Base-by-base conservation (phyloP, 169 alveolate genomes). In the Cryptosporidium viatorum region DNA sequence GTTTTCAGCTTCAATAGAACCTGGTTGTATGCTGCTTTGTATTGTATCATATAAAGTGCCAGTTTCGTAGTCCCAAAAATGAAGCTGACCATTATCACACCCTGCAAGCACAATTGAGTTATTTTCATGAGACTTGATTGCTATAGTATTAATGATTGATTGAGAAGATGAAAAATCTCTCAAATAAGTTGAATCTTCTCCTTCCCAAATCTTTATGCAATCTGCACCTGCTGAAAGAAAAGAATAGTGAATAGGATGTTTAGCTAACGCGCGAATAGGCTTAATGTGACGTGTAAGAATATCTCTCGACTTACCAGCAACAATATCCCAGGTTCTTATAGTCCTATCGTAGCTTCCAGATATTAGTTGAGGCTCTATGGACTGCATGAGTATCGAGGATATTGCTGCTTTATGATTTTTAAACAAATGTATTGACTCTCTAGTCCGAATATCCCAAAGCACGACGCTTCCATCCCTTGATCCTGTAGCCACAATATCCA, bases 391-490 rank as follows among this genome's bases (percentile, higher is more conserved):
- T 37, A 97, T 92, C 39, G 97, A 91, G 91, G 94, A 96, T 26
- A 98, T 94, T n/a, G 99, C 97, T 73, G 97, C 98, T 37, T 96
- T 89, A 91, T 98, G 99, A 1, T 99, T 99, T 45, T 96, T 96
- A 45, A 98, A 93, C 21, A 95, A 96, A 91, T 96, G 97, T 50
- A 98, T 96, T 45, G 97, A 94, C 60, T 95, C 94, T 86, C 97
- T 98, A 18, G 99, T 97, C 73, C 99, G 94, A 70, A 98, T 97
- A 92, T 98, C 99, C 99, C 99, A 98, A 16, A 98, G 98, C 70
- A 99, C 94, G 6, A 97, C 99, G 10, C 97, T 98, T 58, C 99
- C 97, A 91, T 98, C 99, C 62, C 99, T 95, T 14, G 99, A 99
- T 23, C 99, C 99, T 60, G 99, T 96, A 55, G 97, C 95, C 39